Evolutionary conservation across 208 protist species (phyloP).

Genomic region (Cochliopodium minus): DNA sequence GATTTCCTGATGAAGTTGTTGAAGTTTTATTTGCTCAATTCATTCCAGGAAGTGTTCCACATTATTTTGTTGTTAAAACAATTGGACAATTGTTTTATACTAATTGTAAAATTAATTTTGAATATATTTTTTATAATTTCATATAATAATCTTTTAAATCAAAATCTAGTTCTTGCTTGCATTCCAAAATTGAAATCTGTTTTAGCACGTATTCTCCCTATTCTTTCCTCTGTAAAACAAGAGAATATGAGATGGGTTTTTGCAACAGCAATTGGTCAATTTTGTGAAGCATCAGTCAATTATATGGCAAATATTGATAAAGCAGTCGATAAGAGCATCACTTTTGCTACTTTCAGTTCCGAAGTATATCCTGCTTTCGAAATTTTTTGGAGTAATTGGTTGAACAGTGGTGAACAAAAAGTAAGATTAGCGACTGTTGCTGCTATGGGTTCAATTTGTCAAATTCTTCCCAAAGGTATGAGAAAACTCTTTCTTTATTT

Average conservation of each 20-base stretch:
- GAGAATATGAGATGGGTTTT: conserved; percentile 8
- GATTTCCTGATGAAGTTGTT: not conserved
- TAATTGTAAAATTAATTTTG: not conserved
- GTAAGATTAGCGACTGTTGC: not conserved
- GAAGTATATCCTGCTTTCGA: not conserved
- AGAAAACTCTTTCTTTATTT: too few species aligned
- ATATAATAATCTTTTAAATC: not conserved
- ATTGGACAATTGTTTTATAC: not conserved
- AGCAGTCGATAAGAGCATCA: too few species aligned
- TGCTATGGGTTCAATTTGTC: conserved; percentile 2
- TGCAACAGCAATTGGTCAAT: not conserved
- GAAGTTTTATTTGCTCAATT: not conserved
- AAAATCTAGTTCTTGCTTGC: not conserved
- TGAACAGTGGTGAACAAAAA: not conserved
- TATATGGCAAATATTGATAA: not conserved
- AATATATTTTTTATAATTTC: not conserved
- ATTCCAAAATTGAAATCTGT: not conserved
- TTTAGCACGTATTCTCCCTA: not conserved
- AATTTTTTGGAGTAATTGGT: not conserved
- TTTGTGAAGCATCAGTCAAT: not conserved
- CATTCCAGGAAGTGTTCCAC: not conserved
- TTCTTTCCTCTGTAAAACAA: not conserved
- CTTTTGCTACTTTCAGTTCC: not conserved
- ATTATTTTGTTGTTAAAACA: conserved; percentile 6
- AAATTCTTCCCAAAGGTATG: too few species aligned